phyloP scores from a whole-genome alignment of 2,329 filamentous ascomycete genomes.

The Xylaria sp. region DNA sequence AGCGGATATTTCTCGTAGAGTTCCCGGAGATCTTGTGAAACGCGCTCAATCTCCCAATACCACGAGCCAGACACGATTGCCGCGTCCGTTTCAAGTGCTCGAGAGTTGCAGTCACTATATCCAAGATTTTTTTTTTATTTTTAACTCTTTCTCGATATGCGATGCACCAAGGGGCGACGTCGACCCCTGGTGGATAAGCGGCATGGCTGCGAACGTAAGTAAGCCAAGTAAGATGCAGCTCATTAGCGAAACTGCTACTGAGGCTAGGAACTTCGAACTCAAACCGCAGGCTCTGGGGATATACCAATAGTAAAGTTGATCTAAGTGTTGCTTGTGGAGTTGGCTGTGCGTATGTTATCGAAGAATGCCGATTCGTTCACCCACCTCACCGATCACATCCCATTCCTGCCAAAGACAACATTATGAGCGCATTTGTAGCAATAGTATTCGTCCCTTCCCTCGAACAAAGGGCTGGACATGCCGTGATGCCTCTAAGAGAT shows the following conservation, averaged over 20 bases:
- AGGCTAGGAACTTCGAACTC: background rate
- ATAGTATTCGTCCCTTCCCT: too few relatives aligned
- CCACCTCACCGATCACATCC: background rate
- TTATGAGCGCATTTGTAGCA: background rate
- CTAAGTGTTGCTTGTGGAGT: background rate
- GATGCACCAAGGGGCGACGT: too few relatives aligned
- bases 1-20: background rate
- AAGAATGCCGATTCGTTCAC: background rate
- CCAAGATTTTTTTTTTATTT: too few relatives aligned
- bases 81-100: background rate
- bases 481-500: too few relatives aligned
- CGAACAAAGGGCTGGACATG: too few relatives aligned
- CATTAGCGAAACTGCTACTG: background rate
- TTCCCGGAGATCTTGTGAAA: background rate
- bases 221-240: background rate
- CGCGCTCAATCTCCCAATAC: background rate
- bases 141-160: too few relatives aligned
- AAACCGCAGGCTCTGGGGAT: background rate
- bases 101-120: background rate
- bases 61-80: background rate
- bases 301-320: background rate
- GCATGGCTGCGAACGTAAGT: slow-evolving; percentile 3
- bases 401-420: background rate
- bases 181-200: too few relatives aligned
- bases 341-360: background rate